Evolutionary conservation across 176 grass and related monocot species (phyloP), one percentile per base, ranked within the genome.

Genomic region (Eleusine coracana): DNA sequence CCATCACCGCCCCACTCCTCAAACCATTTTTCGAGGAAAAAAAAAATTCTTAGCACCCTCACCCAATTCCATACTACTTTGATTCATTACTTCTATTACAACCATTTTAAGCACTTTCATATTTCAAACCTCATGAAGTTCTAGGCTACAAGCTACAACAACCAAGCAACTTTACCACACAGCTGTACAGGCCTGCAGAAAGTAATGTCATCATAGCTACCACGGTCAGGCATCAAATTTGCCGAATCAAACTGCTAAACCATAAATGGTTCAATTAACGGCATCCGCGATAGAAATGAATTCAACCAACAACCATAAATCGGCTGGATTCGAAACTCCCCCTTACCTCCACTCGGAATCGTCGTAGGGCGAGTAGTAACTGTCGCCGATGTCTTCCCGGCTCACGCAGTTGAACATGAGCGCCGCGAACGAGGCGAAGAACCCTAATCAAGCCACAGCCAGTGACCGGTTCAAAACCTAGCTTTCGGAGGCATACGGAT

Each of bases 371-470:
- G 92, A 94, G 83, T 92, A 97, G 72, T 90, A 94, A 28, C 88
- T 88, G 54, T 92, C 67, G 49, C 85, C 75, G 80, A 88, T 84
- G 23, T 94, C 89, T 25, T 90, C 92, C 71, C 75, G 74, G 69
- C 80, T 94, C 39, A 97, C 92, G 72, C 86, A 87, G 73, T 97
- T 97, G 87, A 97, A 92, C 94, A 97, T 97, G 80, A 93, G 75
- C 10, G 76, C 87, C 38, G 81, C 87, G 38, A 88, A 74, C 28
- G 81, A 13, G n/a, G 87, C 81, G 51, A 88, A 88, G 61, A 88
- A 38, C 75, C 87, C 87, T 88, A 84, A 73, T 45, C 1, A 44
- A 79, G 21, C 20, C 25, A 74, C 14, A 79, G 66, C 6, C 74
- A 58, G 10, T 12, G 48, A 48, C 1, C 21, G 2, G 20, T 83